Conservation (phyloP, 1,139 yeast genomes). For the Protomyces lactucae-debilis region DNA sequence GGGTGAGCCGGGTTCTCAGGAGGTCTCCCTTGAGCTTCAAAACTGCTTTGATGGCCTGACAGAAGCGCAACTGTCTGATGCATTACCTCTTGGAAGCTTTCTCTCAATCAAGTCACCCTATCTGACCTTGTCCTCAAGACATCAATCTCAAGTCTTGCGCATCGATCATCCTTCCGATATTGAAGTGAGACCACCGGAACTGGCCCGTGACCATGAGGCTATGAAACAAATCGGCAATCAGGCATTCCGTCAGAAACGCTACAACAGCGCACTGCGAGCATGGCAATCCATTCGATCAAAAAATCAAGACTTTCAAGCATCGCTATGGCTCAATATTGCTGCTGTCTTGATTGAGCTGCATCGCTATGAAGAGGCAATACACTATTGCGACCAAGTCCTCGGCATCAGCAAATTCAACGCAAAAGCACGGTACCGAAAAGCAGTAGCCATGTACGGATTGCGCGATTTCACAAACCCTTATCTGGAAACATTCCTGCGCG, state of each 20-base stretch:
- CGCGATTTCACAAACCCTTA: neutral
- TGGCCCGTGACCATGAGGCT: neutral
- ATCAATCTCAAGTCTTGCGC: constrained; percentile 1
- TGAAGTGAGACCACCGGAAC: neutral
- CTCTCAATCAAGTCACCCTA: constrained; percentile 11
- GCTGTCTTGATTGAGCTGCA: neutral
- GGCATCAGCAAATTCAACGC: neutral
- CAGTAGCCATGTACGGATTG: neutral
- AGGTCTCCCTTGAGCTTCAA: neutral
- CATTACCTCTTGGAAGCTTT: constrained; percentile 4
- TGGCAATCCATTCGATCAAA: neutral
- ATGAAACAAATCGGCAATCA: constrained; percentile 4
- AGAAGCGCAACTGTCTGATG: neutral
- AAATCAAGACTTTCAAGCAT: neutral
- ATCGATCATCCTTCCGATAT: constrained; percentile 22
- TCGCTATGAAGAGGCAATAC: constrained; percentile 2
- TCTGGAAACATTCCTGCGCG: neutral
- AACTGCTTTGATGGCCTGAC: constrained; percentile 6
- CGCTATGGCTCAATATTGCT: neutral
- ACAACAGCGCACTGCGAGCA: neutral
- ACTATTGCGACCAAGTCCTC: neutral
- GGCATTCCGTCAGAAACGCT: constrained; percentile 2
- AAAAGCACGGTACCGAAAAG: neutral
- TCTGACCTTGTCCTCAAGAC: neutral
- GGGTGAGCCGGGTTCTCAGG: neutral